Conservation (phyloP, 2,329 filamentous ascomycete species). For the Fusarium sterilihyphosum region DNA sequence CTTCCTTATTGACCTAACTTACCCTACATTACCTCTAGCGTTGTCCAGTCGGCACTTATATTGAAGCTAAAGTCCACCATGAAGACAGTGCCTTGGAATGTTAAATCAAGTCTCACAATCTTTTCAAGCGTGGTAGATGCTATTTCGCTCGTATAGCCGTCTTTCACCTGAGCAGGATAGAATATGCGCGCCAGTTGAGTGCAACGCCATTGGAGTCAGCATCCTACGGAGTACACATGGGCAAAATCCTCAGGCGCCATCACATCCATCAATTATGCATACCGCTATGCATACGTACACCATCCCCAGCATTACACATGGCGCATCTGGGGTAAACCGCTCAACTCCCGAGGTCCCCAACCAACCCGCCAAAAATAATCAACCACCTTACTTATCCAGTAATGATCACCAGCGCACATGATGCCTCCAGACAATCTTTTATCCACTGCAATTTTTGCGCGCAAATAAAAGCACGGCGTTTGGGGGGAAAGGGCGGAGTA, state of each 20-base stretch:
- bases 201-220: accelerated
- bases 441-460: slow-evolving; percentile 5
- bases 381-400: neutral
- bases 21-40: no score
- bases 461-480: neutral
- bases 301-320: neutral
- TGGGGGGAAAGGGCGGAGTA: slow-evolving; percentile 1
- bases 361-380: neutral
- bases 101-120: neutral
- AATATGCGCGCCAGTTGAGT: neutral
- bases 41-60: accelerated
- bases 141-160: neutral
- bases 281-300: neutral
- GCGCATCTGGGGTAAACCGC: neutral
- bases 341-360: neutral
- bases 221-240: no score
- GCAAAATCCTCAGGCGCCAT: accelerated
- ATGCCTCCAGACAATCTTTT: neutral
- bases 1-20: accelerated
- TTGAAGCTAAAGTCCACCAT: no score
- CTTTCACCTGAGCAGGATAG: neutral
- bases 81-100: accelerated
- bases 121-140: accelerated
- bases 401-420: slow-evolving; percentile 18
- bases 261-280: neutral